These are phyloP conservation scores for Plasmodium gallinaceum DNA, from an alignment of 169 alveolate genomes.

Conservation along the genomic window DNA sequence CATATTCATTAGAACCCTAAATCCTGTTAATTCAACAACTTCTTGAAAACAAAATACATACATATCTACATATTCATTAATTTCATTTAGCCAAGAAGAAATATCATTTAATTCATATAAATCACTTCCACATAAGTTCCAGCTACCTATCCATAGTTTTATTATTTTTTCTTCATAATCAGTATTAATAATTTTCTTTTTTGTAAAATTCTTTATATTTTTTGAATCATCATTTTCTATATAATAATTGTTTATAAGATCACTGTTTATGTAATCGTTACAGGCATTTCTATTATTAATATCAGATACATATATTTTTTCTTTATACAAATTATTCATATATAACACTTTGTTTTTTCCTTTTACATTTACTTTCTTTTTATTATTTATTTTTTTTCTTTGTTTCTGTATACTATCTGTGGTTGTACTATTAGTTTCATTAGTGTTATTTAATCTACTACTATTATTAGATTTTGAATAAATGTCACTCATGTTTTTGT, in stretches of 20 bases:
- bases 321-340: conserved; percentile 42
- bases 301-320: conserved; percentile 19
- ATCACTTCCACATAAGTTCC: conserved; percentile 85
- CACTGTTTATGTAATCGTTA: conserved; percentile 39
- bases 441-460: background rate
- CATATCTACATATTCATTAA: conserved; percentile 75
- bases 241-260: conserved; percentile 52
- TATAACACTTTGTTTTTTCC: conserved; percentile 26
- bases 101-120: conserved; percentile 80
- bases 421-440: conserved; percentile 4
- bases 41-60: conserved; percentile 85
- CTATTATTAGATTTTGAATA: background rate
- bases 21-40: conserved; percentile 79
- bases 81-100: conserved; percentile 80
- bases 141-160: conserved; percentile 85
- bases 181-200: conserved; percentile 35
- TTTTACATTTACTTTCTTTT: conserved; percentile 11
- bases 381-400: conserved; percentile 17
- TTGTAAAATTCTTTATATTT: conserved; percentile 5
- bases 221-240: conserved; percentile 37
- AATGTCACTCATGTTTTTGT: background rate
- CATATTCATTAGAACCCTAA: conserved; percentile 73
- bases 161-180: conserved; percentile 74
- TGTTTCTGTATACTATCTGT: background rate
- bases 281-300: conserved; percentile 12